A percentile compares a stretch with the other conserved stretches of the same genome.
These are phyloP conservation scores for Phaffomyces antillensis DNA, from an alignment of 805 yeast genomes.

Conservation along the genomic window DNA sequence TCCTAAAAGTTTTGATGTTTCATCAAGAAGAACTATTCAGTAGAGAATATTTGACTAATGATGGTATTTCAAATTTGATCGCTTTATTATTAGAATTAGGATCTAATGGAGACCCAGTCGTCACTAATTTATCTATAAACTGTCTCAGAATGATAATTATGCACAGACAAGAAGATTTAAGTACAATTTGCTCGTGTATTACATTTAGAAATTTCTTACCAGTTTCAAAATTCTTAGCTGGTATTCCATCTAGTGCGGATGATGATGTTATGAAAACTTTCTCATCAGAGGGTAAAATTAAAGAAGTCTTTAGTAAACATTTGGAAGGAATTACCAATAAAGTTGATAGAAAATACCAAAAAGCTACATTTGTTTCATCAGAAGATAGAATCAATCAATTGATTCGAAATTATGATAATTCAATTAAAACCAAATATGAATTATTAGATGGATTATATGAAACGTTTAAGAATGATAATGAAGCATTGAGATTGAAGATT, in stretches of 20 bases:
- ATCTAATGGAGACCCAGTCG: constrained; percentile 7
- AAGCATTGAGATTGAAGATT: constrained; percentile 14
- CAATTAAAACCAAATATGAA: constrained; percentile 20
- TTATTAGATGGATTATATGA: constrained; percentile 13
- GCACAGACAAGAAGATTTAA: constrained; percentile 25
- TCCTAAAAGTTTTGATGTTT: constrained; percentile 24
- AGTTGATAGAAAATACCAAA: constrained; percentile 18
- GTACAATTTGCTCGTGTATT: constrained; percentile 21
- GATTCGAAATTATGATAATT: constrained; percentile 12
- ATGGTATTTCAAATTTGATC: constrained; percentile 29
- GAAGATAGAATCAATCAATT: constrained; percentile 11
- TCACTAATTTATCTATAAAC: constrained; percentile 21
- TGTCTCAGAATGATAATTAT: constrained; percentile 27
- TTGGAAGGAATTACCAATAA: constrained; percentile 20
- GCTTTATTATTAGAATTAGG: constrained; percentile 20
- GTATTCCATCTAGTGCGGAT: constrained; percentile 21
- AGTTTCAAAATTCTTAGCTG: constrained; percentile 19
- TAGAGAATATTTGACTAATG: constrained; percentile 26
- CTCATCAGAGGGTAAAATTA: constrained; percentile 12
- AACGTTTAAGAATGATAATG: constrained; percentile 14
- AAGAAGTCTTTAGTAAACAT: constrained; percentile 14
- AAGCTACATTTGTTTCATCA: constrained; percentile 9
- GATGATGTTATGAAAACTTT: constrained; percentile 20
- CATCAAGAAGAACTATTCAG: constrained; percentile 26
- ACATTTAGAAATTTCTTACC: constrained; percentile 18